phyloP scores from a whole-genome alignment of 805 yeast species.

The Hanseniaspora nectarophila region DNA sequence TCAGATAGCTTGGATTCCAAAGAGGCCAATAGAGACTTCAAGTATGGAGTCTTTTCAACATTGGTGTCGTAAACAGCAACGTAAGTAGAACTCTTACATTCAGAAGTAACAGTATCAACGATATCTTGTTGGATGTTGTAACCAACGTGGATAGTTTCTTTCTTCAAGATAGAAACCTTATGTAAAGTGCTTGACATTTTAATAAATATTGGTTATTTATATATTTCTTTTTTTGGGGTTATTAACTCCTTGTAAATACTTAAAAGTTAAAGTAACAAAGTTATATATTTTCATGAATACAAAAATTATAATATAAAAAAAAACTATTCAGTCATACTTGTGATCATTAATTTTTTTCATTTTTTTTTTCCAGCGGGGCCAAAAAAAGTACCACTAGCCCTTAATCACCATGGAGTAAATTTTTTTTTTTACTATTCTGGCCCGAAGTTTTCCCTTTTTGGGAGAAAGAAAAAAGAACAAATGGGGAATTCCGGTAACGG shows the following conservation, averaged over 20 bases:
- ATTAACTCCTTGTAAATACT: no score
- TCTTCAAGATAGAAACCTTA: slow-evolving; percentile 67
- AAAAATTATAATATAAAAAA: no score
- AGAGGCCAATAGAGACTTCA: slow-evolving; percentile 34
- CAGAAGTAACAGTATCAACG: slow-evolving; percentile 49
- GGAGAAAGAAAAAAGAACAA: neutral
- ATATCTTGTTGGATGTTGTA: slow-evolving; percentile 66
- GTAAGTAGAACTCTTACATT: slow-evolving; percentile 75
- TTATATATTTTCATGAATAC: no score
- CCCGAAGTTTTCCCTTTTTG: neutral
- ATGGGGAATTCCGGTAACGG: neutral
- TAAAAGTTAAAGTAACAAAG: no score
- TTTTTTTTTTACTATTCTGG: no score
- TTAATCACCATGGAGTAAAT: no score
- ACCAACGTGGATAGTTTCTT: slow-evolving; percentile 81
- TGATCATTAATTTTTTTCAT: no score
- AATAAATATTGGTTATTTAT: neutral
- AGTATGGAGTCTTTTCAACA: slow-evolving; percentile 54
- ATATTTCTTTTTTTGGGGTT: no score
- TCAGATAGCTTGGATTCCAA: slow-evolving; percentile 36
- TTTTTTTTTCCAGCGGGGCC: no score
- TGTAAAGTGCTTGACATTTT: slow-evolving; percentile 19
- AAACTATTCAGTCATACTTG: no score
- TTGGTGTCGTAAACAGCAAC: slow-evolving; percentile 82
- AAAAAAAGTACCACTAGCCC: no score